Conservation (phyloP, 2,329 filamentous ascomycete genomes). For the Aspergillus novoparasiticus region DNA sequence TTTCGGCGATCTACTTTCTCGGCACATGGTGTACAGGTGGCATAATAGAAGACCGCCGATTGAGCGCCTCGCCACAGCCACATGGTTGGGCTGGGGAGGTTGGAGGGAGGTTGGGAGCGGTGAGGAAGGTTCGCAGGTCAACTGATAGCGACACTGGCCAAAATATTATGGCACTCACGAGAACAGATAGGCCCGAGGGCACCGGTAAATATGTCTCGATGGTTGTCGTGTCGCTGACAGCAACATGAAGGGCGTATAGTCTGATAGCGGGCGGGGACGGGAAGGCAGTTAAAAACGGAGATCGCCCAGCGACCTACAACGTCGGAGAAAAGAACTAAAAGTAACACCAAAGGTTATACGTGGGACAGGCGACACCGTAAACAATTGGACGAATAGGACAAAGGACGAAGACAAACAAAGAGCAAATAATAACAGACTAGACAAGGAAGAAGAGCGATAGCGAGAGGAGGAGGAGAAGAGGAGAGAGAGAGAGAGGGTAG, state of each 20-base stretch:
- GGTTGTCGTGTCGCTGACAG: constrained; percentile 28
- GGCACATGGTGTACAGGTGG: constrained; percentile 61
- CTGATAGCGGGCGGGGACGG: constrained; percentile 8
- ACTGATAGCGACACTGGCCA: background rate
- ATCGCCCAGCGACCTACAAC: constrained; percentile 32
- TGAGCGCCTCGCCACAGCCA: constrained; percentile 54
- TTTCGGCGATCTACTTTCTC: constrained; percentile 70
- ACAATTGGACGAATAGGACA: constrained; percentile 3
- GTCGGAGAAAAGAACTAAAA: background rate
- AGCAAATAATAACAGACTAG: background rate
- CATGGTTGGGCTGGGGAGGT: constrained; percentile 31
- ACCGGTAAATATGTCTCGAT: constrained; percentile 26
- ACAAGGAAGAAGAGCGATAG: background rate
- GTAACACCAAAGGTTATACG: constrained; percentile 7
- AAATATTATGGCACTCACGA: constrained; percentile 18
- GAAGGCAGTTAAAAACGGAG: constrained; percentile 20
- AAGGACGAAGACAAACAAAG: background rate
- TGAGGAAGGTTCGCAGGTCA: constrained; percentile 6
- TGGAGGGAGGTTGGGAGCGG: constrained; percentile 8
- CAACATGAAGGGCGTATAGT: constrained; percentile 39
- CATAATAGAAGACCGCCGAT: constrained; percentile 55
- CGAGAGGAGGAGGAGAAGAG: background rate
- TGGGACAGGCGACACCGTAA: constrained; percentile 6
- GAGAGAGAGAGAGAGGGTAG: background rate
- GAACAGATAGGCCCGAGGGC: constrained; percentile 25